Conservation (phyloP, 805 yeast genomes). For the Saturnispora besseyi region DNA sequence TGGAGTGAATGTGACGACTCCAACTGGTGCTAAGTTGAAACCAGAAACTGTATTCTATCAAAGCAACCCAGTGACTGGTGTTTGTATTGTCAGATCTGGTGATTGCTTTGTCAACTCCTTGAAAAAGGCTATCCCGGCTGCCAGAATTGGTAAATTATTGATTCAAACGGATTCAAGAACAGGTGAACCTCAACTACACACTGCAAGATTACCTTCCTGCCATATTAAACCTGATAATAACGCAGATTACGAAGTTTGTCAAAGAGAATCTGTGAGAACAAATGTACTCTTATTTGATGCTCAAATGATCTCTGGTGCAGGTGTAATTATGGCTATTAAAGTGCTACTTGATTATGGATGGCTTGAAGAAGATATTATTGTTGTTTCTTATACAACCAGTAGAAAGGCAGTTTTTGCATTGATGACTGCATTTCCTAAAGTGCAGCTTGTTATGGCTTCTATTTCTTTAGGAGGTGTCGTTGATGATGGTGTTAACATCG, state of each 20-base stretch:
- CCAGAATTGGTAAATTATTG: constrained; percentile 70
- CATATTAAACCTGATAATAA: constrained; percentile 13
- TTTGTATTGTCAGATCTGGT: constrained; percentile 81
- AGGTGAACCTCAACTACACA: constrained; percentile 91
- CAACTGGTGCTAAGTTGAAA: constrained; percentile 26
- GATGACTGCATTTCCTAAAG: constrained; percentile 60
- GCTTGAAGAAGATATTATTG: constrained; percentile 46
- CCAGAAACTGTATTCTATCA: constrained; percentile 24
- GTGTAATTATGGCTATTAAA: constrained; percentile 88
- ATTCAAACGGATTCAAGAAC: constrained; percentile 84
- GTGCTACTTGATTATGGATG: constrained; percentile 78
- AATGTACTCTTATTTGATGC: constrained; percentile 69
- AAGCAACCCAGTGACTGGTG: constrained; percentile 52
- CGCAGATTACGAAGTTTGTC: not conserved
- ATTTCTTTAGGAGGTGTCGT: constrained; percentile 23
- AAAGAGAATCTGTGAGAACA: not conserved
- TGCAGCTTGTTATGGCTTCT: constrained; percentile 62
- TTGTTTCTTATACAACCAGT: constrained; percentile 67
- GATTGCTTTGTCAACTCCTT: constrained; percentile 82
- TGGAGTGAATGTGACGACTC: constrained; percentile 29
- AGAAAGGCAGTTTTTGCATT: constrained; percentile 71
- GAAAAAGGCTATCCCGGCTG: constrained; percentile 66
- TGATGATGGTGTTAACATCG: constrained; percentile 23
- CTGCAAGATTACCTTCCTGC: constrained; percentile 54
- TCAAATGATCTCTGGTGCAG: constrained; percentile 87